Evolutionary conservation across 140 eudicot genomes (phyloP).

Genomic region (Ambrosia hybrid): DNA sequence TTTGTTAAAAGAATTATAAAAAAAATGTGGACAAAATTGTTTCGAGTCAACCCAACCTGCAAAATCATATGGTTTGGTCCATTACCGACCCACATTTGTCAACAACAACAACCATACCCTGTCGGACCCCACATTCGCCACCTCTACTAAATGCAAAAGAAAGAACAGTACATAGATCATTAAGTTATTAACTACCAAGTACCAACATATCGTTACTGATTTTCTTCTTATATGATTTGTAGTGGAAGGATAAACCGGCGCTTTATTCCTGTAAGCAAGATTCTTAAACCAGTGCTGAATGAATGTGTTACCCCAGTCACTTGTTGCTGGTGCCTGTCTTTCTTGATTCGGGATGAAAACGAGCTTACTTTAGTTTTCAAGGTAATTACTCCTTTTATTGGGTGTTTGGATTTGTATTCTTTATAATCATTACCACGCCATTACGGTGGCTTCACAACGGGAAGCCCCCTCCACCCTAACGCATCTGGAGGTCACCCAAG

Average conservation of each 20-base stretch:
- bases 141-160: constrained; percentile 3
- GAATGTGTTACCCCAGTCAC: constrained; percentile 92
- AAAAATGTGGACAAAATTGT: neutral
- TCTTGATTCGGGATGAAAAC: constrained; percentile 63
- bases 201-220: neutral
- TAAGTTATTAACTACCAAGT: neutral
- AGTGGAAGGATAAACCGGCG: constrained; percentile 71
- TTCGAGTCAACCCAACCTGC: neutral
- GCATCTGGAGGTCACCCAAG: too few species aligned
- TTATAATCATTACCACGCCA: too few species aligned
- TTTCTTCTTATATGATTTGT: constrained; percentile 15
- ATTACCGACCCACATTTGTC: neutral
- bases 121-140: neutral
- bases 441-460: too few species aligned
- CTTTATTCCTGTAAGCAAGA: constrained; percentile 78
- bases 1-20: neutral
- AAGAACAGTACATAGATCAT: neutral
- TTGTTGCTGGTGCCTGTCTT: constrained; percentile 88
- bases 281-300: constrained; percentile 84
- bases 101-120: too few species aligned
- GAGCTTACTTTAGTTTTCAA: constrained; percentile 77
- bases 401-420: neutral
- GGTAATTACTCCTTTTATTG: constrained; percentile 44
- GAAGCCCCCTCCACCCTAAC: too few species aligned
- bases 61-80: neutral